These are phyloP conservation scores for Pseudocercospora musae DNA, from an alignment of 2,329 filamentous ascomycete species.

Conservation along the genomic window DNA sequence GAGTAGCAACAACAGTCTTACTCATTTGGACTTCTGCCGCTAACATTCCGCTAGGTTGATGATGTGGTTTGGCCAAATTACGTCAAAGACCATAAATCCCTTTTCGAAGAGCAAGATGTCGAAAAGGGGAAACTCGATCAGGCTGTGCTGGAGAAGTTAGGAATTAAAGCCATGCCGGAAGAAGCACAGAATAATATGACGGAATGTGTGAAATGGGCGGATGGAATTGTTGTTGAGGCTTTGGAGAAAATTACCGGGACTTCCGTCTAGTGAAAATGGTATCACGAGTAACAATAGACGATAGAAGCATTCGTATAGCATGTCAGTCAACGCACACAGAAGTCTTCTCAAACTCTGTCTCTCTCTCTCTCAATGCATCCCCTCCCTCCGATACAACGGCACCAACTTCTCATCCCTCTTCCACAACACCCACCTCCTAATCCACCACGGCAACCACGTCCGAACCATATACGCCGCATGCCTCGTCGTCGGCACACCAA, in stretches of 20 bases:
- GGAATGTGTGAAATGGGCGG: conserved; percentile 40
- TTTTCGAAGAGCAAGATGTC: conserved; percentile 70
- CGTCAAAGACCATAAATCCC: conserved; percentile 72
- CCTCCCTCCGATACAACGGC: conserved; percentile 6
- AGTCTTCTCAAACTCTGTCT: no score
- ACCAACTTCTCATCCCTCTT: neutral
- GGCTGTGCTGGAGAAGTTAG: conserved; percentile 36
- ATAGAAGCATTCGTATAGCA: no score
- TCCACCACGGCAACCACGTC: conserved; percentile 9
- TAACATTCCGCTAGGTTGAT: conserved; percentile 48
- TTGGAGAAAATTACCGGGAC: conserved; percentile 17
- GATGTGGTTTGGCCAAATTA: conserved; percentile 96
- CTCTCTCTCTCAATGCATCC: neutral
- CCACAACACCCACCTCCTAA: conserved; percentile 11
- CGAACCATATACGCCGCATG: conserved; percentile 10
- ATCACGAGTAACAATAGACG: no score
- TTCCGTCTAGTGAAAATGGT: no score
- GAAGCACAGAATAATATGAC: conserved; percentile 34
- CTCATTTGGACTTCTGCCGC: no score
- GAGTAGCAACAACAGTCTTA: no score
- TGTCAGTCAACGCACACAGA: no score
- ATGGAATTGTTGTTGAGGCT: conserved; percentile 26
- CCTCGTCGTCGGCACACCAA: conserved; percentile 28
- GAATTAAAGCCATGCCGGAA: conserved; percentile 32
- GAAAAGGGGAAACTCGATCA: conserved; percentile 51